A percentile compares a stretch with the other conserved stretches of the same genome.
Evolutionary conservation across 2,329 filamentous ascomycete genomes (phyloP).

Genomic region (Aureobasidium sp.): DNA sequence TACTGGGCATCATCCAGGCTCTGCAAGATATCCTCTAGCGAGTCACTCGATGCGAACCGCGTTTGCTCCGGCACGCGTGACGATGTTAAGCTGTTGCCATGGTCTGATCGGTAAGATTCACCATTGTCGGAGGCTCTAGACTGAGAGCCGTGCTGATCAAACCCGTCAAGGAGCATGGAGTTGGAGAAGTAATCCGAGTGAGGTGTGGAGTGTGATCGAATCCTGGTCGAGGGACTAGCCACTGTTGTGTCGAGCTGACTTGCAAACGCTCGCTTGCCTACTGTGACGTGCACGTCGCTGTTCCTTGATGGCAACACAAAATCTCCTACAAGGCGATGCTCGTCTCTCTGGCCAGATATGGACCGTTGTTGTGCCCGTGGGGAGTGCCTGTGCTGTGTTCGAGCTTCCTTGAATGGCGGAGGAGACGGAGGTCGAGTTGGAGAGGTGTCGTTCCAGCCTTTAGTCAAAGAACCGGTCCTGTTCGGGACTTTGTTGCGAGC

Average conservation of each 20-base stretch:
- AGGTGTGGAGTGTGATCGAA: background rate
- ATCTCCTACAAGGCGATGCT: background rate
- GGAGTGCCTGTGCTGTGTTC: background rate
- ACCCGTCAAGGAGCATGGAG: constrained; percentile 4
- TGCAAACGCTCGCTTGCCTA: constrained; percentile 25
- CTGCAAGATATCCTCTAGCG: background rate
- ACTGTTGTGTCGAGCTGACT: constrained; percentile 19
- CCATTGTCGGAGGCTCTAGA: background rate
- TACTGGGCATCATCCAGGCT: background rate
- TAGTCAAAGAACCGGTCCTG: constrained; percentile 19
- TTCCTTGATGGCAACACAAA: background rate
- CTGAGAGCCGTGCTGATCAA: background rate
- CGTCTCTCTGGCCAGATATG: background rate
- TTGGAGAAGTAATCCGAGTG: background rate
- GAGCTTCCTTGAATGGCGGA: background rate
- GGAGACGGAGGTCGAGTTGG: background rate
- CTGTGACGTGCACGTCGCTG: constrained; percentile 22
- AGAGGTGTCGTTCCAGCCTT: background rate
- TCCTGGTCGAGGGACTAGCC: background rate
- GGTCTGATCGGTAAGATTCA: background rate
- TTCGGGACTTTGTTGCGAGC: constrained; percentile 23
- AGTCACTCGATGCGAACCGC: background rate
- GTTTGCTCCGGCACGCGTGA: background rate
- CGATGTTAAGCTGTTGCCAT: background rate
- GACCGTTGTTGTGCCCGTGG: background rate